A percentile compares a stretch with the other conserved stretches of the same genome.
phyloP scores from a whole-genome alignment of 1,284 basidiomycete genomes.

The Heterobasidion occidentale region DNA sequence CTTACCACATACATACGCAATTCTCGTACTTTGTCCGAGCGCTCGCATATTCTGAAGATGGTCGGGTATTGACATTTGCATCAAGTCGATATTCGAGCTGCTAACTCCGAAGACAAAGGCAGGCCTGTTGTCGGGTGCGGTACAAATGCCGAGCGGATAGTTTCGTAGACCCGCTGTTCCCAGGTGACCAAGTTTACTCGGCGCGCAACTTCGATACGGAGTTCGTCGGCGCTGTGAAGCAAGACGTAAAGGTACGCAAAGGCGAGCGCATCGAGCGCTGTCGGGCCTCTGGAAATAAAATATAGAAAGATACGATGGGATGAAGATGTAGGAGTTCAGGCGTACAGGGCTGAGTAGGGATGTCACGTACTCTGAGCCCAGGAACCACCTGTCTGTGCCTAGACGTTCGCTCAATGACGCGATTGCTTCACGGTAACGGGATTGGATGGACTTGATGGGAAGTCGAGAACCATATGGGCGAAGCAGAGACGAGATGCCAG shows the following conservation, averaged over 20 bases:
- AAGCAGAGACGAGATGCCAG: conserved; percentile 54
- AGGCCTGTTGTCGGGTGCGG: background rate
- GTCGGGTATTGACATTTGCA: background rate
- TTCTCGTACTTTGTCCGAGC: too few species aligned
- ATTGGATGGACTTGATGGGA: conserved; percentile 37
- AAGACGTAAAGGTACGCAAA: conserved; percentile 73
- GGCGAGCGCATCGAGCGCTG: conserved; percentile 67
- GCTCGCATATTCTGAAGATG: background rate
- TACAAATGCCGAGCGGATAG: conserved; percentile 42
- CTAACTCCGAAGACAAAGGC: background rate
- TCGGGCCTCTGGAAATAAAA: conserved; percentile 44
- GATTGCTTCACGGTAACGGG: conserved; percentile 65
- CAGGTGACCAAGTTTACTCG: conserved; percentile 69
- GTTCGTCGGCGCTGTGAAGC: conserved; percentile 42
- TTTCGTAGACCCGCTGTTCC: conserved; percentile 59
- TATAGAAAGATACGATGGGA: conserved; percentile 2
- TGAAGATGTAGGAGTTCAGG: background rate
- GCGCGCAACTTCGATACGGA: conserved; percentile 56
- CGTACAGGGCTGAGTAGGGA: background rate
- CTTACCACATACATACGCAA: too few species aligned
- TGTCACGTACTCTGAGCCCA: conserved; percentile 56
- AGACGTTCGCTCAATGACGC: conserved; percentile 64
- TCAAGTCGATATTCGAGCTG: background rate
- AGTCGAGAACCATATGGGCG: conserved; percentile 53
- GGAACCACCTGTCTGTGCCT: conserved; percentile 69